phyloP scores from a whole-genome alignment of 331 rosid species.

The Malus hybrid region DNA sequence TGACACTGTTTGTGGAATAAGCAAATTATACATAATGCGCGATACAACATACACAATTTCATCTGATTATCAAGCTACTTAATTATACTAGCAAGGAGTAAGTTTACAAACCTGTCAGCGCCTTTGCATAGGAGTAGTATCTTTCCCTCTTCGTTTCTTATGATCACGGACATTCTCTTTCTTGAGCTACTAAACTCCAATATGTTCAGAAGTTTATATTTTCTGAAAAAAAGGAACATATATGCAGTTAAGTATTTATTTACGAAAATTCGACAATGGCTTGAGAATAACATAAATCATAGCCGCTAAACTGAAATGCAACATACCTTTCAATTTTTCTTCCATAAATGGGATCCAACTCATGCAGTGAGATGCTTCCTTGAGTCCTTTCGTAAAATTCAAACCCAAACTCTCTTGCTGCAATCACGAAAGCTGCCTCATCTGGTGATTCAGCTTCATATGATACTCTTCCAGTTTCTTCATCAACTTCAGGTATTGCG shows the following conservation, averaged over 20 bases:
- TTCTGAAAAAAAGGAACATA: conserved; percentile 39
- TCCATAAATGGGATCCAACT: conserved; percentile 44
- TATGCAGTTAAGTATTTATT: conserved; percentile 6
- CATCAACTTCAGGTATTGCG: conserved; percentile 89
- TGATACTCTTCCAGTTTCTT: conserved; percentile 55
- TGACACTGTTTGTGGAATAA: conserved; percentile 58
- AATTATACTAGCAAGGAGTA: not conserved
- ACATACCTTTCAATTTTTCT: conserved; percentile 44
- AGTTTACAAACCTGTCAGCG: conserved; percentile 83
- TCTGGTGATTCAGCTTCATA: conserved; percentile 99
- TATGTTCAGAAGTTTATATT: conserved; percentile 57
- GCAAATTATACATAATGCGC: not conserved
- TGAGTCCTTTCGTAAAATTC: conserved; percentile 77
- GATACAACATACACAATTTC: not conserved
- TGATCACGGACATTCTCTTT: conserved; percentile 89
- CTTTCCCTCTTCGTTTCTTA: conserved; percentile 59
- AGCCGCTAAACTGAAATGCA: conserved; percentile 4
- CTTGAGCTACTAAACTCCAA: conserved; percentile 92
- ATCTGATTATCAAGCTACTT: not conserved
- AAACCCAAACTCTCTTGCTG: conserved; percentile 93
- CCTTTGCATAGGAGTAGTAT: conserved; percentile 80
- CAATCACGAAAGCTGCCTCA: conserved; percentile 96
- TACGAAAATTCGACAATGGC: not conserved
- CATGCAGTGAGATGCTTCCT: conserved; percentile 51
- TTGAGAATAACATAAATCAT: not conserved